Evolutionary conservation across 2,329 filamentous ascomycete species (phyloP), one percentile per base, ranked within the genome.

Genomic region (Tolypocladium inflatum): DNA sequence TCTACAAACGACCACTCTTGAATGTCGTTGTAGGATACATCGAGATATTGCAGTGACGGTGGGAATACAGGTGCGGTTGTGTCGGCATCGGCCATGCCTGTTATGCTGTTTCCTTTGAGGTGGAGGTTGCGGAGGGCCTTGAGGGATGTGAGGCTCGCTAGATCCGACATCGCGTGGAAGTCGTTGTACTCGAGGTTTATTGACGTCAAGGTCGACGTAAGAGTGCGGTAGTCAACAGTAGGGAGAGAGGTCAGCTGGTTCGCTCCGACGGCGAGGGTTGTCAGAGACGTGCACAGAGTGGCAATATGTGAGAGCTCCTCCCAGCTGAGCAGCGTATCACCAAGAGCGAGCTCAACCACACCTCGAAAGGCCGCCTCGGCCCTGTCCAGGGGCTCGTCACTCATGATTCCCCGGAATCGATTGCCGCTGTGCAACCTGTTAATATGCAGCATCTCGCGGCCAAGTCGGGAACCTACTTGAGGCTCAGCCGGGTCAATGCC

Each of bases 101-200:
- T 74, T 61, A 96, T 89, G 55, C 77, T 79, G 73, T 95, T 96
- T 55, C 86, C 85, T 65, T 96, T 93, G 55, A 97, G 79, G 56
- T 91, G 82, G 0, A 86, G 74, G 56, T 79, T 83, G 54, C 80
- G 80, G 15, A 89, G 77, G 38, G 76, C 73, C 1, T 69, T 67
- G 30, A 89, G 71, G 26, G 68, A 62, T 3, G 78, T 66, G 5
- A 93, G 76, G 33, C 79, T 74, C 3, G 74, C 69, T 4, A 92
- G 63, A 54, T 86, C 81, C 1, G 78, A 73, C 23, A 92, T 69
- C 9, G 77, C 74, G 1, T 75, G 76, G 66, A 94, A 87, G 35
- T 80, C 73, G 68, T 94, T 94, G 70, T 83, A 86, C 64, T 92
- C 88, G 13, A 95, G 77, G 56, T 84, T 85, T 4, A 94, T 67